A percentile compares a stretch with the other conserved stretches of the same genome.
Evolutionary conservation across 2,329 filamentous ascomycete species (phyloP).

Genomic region (Nannizziopsis barbatae): DNA sequence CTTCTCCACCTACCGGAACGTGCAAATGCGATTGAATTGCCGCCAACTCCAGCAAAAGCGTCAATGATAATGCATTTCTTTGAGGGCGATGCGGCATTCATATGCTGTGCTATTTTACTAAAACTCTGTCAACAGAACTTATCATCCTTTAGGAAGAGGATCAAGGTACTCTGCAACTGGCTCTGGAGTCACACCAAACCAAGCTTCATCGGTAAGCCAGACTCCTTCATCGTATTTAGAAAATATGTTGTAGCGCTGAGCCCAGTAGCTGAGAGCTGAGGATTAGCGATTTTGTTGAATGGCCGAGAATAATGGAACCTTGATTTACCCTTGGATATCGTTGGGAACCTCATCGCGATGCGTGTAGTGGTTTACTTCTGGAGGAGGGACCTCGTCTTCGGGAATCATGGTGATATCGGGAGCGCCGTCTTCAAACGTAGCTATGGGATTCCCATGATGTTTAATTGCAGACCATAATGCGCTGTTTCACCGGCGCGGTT

Average conservation of each 20-base stretch:
- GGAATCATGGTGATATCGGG: slow-evolving; percentile 21
- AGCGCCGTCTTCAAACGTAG: too few species aligned
- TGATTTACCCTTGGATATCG: slow-evolving; percentile 70
- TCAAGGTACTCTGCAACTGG: slow-evolving; percentile 63
- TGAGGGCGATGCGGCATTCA: slow-evolving; percentile 45
- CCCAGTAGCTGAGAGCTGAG: slow-evolving; percentile 59
- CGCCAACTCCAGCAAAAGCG: slow-evolving; percentile 81
- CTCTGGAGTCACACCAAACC: slow-evolving; percentile 95
- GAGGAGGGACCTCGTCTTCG: slow-evolving; percentile 25
- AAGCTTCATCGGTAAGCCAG: slow-evolving; percentile 82
- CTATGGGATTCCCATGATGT: too few species aligned
- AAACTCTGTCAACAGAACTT: neutral
- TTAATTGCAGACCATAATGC: too few species aligned
- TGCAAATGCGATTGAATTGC: slow-evolving; percentile 92
- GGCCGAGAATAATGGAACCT: neutral
- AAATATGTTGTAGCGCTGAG: slow-evolving; percentile 79
- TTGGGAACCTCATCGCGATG: slow-evolving; percentile 59
- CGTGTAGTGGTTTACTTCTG: slow-evolving; percentile 63
- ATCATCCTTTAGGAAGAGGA: slow-evolving; percentile 6
- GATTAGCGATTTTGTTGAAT: slow-evolving; percentile 9
- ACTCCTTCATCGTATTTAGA: slow-evolving; percentile 77
- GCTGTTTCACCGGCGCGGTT: too few species aligned
- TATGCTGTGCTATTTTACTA: slow-evolving; percentile 64
- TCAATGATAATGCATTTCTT: slow-evolving; percentile 64
- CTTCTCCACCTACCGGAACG: slow-evolving; percentile 65